Percentiles rank a stretch among this genome's conserved stretches.
These are phyloP conservation scores for Tricholoma terreum DNA, from an alignment of 768 basidiomycete genomes.

Conservation along the genomic window DNA sequence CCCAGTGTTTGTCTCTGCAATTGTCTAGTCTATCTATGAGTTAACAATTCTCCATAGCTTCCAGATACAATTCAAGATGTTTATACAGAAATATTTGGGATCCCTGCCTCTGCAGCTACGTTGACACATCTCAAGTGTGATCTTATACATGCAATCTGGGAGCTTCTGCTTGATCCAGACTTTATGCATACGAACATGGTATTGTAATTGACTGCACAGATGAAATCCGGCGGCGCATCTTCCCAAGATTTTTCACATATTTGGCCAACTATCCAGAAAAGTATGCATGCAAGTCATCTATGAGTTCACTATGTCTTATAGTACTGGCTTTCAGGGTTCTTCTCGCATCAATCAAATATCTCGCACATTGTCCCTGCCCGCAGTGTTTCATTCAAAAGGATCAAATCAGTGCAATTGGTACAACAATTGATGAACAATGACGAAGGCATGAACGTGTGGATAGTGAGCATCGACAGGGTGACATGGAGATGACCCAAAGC, in stretches of 20 bases:
- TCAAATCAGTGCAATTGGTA: not conserved
- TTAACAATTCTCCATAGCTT: not conserved
- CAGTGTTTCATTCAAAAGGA: not conserved
- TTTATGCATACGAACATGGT: constrained; percentile 12
- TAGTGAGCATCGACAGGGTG: not conserved
- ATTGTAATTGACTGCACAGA: not conserved
- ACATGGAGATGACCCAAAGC: not conserved
- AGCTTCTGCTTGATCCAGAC: constrained; percentile 7
- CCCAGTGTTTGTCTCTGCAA: constrained; percentile 23
- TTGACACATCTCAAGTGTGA: constrained; percentile 10
- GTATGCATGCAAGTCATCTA: not conserved
- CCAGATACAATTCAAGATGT: constrained; percentile 22
- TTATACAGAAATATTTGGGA: not conserved
- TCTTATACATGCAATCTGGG: constrained; percentile 10
- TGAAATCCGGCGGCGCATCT: not conserved
- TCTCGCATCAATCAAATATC: constrained; percentile 5
- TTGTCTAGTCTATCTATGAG: not conserved
- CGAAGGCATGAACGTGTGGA: not conserved
- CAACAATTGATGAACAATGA: not conserved
- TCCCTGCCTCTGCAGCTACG: constrained; percentile 14
- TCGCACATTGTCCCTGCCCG: not conserved
- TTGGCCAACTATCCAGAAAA: constrained; percentile 10
- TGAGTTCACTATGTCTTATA: not conserved
- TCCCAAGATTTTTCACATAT: constrained; percentile 3
- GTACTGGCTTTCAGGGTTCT: constrained; percentile 1